A percentile compares a stretch with the other conserved stretches of the same genome.
Evolutionary conservation across 225 moss, liverwort and hornwort genomes (phyloP).

Genomic region (Thuidium tamariscinum): DNA sequence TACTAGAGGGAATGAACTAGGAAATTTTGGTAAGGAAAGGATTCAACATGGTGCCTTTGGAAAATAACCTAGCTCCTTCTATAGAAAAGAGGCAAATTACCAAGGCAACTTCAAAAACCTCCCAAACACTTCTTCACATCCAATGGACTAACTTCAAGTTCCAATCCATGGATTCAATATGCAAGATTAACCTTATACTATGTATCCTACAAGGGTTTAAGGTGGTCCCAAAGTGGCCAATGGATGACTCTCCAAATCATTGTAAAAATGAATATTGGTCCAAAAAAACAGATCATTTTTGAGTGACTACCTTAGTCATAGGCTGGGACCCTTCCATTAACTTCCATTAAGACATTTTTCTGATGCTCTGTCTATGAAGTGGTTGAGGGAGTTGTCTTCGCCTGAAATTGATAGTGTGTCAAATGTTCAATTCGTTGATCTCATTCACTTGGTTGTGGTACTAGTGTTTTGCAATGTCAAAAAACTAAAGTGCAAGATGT

Average conservation of each 20-base stretch:
- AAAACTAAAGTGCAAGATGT: not conserved
- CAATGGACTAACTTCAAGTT: not conserved
- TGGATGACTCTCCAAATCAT: not conserved
- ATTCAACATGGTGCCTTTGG: not conserved
- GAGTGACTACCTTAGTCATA: not conserved
- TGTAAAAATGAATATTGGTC: no score
- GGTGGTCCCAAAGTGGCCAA: rapidly evolving
- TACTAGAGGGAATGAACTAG: not conserved
- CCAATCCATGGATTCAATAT: not conserved
- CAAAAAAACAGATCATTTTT: not conserved
- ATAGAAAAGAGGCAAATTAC: not conserved
- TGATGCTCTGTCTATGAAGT: no score
- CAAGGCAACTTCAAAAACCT: not conserved
- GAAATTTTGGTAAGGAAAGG: not conserved
- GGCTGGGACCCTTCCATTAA: not conserved
- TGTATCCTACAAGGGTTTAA: no score
- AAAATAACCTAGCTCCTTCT: not conserved
- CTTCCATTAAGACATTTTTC: no score
- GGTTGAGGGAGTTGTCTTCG: not conserved
- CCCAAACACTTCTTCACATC: not conserved
- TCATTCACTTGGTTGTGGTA: not conserved
- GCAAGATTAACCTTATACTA: not conserved
- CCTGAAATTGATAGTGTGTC: not conserved
- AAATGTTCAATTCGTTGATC: not conserved
- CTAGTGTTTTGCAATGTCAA: not conserved